A percentile compares a stretch with the other conserved stretches of the same genome.
phyloP scores from a whole-genome alignment of 2,329 filamentous ascomycete genomes.

The Plectosphaerella cucumerina region DNA sequence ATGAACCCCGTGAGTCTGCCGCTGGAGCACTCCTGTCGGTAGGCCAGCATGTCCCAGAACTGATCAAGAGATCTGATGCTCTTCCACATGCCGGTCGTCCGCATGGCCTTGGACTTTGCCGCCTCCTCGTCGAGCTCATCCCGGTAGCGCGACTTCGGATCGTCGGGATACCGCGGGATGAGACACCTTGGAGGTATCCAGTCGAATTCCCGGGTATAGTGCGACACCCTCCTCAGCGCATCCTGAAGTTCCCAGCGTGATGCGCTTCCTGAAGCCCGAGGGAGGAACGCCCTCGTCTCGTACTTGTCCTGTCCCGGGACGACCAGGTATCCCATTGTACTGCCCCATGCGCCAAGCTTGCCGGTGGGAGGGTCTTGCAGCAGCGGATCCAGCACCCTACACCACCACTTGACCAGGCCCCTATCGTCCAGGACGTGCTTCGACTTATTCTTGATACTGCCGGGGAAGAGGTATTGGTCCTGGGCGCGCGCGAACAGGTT shows the following conservation, averaged over 20 bases:
- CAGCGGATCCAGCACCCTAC: slow-evolving; percentile 75
- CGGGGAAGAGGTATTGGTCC: slow-evolving; percentile 90
- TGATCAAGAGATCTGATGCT: slow-evolving; percentile 79
- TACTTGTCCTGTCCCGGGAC: slow-evolving; percentile 82
- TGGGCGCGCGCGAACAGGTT: slow-evolving; percentile 92
- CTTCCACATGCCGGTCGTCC: slow-evolving; percentile 69
- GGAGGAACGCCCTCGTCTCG: slow-evolving; percentile 77
- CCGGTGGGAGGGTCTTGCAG: slow-evolving; percentile 42
- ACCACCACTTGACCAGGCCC: slow-evolving; percentile 94
- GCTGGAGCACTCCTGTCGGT: slow-evolving; percentile 90
- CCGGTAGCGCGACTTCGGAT: slow-evolving; percentile 87
- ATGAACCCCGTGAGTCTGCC: slow-evolving; percentile 90
- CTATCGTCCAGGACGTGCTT: slow-evolving; percentile 94
- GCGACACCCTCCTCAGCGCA: slow-evolving; percentile 62
- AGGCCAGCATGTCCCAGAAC: slow-evolving; percentile 99
- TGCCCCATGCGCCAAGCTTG: slow-evolving; percentile 31
- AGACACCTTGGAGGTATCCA: slow-evolving; percentile 74
- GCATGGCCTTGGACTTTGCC: slow-evolving; percentile 49
- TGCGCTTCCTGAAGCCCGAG: slow-evolving; percentile 45
- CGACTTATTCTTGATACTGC: slow-evolving; percentile 74
- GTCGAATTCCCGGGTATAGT: slow-evolving; percentile 54
- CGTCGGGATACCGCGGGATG: slow-evolving; percentile 88
- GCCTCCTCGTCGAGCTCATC: slow-evolving; percentile 85
- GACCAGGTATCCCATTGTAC: slow-evolving; percentile 73
- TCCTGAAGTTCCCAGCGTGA: slow-evolving; percentile 66